Base-by-base conservation (phyloP, 306 rosid genomes). In the Inga laurina region DNA sequence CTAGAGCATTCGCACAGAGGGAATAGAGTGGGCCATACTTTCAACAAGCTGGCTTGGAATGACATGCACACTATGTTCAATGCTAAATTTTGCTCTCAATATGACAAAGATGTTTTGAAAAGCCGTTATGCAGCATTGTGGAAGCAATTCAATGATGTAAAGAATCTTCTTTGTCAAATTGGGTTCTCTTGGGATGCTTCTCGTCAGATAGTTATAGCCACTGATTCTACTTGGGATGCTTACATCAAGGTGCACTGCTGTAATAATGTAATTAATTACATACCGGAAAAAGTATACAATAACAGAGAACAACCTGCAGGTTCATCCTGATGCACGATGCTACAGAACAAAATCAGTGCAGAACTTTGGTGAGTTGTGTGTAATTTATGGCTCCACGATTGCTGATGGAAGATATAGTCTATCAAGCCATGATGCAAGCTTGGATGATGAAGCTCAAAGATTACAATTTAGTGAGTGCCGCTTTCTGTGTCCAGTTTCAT, bases 351-450 rank as follows among this genome's bases (percentile, higher is more conserved):
- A 90, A 82, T 59, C 89, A 6, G 90, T 93, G 81, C 78, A 85
- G 37, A 89, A 91, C 81, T 93, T 93, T 73, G 90, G 73, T 74
- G 93, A 93, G 81, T 86, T 93, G 87, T 90, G 91, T 85, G 45
- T 90, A 76, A 89, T 91, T 67, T 93, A 86, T 86, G 88, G 91
- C 35, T 83, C 90, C 84, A 85, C 91, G 49, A 72, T 65, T 76
- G 97, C 97, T 77, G 97, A 91, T 87, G 97, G 97, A 84, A 91
- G 95, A 78, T 93, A 93, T 82, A 93, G 97, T 77, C 89, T 91
- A 65, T 93, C 97, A 72, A 93, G 97, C 83, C 95, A 93, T 88
- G 97, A 93, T 73, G 56, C 87, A 24, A 83, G 83, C 79, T 72
- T 90, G 41, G 93, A 91, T 37, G 93, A 90, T 72, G 91, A 90